Conservation (phyloP, 176 grass and related monocot genomes). For the Saccharum spontaneum region DNA sequence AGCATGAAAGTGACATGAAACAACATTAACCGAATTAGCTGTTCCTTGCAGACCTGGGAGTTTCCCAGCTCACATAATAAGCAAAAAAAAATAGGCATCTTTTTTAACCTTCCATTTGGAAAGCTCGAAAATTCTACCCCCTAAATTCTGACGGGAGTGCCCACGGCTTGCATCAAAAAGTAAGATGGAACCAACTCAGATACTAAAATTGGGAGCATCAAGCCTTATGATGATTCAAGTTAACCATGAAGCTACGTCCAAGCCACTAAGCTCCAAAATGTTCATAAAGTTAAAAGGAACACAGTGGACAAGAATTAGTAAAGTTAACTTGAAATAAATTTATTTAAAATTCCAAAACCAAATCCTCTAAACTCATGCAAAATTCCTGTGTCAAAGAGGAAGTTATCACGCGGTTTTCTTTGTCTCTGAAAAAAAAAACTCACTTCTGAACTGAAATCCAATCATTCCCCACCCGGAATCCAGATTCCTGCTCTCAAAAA, state of each 20-base stretch:
- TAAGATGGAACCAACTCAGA: background rate
- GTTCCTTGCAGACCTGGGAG: background rate
- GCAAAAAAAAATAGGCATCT: background rate
- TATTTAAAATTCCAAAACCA: background rate
- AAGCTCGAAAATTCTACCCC: background rate
- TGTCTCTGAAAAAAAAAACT: background rate
- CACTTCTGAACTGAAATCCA: background rate
- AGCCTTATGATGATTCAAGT: background rate
- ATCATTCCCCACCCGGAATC: background rate
- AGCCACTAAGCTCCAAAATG: background rate
- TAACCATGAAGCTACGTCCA: background rate
- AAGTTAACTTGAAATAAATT: background rate
- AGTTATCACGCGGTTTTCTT: background rate
- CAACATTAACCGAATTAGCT: constrained; percentile 2
- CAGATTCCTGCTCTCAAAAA: background rate
- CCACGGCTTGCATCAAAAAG: background rate
- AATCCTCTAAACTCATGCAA: background rate
- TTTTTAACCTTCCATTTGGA: background rate
- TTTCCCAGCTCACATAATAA: background rate
- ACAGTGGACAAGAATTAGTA: background rate
- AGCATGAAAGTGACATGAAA: constrained; percentile 35
- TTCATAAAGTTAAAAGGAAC: background rate
- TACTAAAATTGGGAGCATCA: background rate
- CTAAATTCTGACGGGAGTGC: constrained; percentile 11
- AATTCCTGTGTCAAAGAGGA: background rate